Evolutionary conservation across 2,329 filamentous ascomycete genomes (phyloP).

Genomic region (Colletotrichum echinochloae): DNA sequence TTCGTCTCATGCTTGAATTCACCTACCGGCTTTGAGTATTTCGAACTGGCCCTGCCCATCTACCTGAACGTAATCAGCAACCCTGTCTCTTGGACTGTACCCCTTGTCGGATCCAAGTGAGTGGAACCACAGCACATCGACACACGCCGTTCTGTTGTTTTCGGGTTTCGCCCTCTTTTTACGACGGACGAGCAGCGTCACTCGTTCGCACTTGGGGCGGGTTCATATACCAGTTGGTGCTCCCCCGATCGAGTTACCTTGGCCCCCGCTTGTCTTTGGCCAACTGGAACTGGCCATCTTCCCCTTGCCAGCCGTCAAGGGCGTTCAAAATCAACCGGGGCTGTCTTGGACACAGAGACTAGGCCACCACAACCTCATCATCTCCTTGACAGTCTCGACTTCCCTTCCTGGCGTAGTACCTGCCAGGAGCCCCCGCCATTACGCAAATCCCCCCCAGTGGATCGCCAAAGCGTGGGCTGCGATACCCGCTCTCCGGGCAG

Average conservation of each 20-base stretch:
- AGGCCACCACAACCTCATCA: conserved; percentile 30
- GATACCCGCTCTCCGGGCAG: conserved; percentile 27
- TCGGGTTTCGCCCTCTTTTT: neutral
- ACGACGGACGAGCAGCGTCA: neutral
- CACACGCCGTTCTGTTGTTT: neutral
- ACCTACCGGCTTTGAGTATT: conserved; percentile 22
- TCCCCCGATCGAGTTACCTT: conserved; percentile 16
- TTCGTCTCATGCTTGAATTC: conserved; percentile 20
- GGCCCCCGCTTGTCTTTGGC: conserved; percentile 11
- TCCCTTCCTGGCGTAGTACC: conserved; percentile 34
- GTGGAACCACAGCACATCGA: conserved; percentile 34
- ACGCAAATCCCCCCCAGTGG: conserved; percentile 23
- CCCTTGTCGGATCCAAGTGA: conserved; percentile 27
- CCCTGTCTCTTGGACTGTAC: conserved; percentile 26
- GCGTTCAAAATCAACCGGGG: conserved; percentile 34
- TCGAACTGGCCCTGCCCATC: conserved; percentile 20
- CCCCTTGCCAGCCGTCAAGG: conserved; percentile 10
- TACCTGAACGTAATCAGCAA: conserved; percentile 14
- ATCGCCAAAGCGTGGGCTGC: conserved; percentile 28
- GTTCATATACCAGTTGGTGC: conserved; percentile 17
- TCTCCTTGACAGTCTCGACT: conserved; percentile 18
- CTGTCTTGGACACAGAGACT: conserved; percentile 20
- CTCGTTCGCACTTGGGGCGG: conserved; percentile 5
- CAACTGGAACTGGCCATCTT: conserved; percentile 27
- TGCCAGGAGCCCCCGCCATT: conserved; percentile 30